Conservation (phyloP, 208 protist species). For the Acanthamoeba rhysodes region DNA sequence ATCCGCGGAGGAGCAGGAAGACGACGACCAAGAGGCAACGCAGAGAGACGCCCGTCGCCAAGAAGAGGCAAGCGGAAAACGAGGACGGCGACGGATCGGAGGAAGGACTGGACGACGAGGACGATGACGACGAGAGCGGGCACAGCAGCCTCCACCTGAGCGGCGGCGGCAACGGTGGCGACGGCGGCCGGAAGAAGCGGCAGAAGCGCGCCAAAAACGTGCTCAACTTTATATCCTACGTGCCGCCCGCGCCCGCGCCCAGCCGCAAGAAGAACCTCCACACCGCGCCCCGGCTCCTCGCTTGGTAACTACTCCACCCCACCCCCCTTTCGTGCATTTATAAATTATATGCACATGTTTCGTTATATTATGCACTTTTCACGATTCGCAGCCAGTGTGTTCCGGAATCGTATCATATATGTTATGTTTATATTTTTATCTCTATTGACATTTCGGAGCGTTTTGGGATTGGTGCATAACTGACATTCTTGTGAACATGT, state of each 20-base stretch:
- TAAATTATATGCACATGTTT: not conserved
- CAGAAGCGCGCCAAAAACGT: not conserved
- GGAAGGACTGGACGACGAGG: not conserved
- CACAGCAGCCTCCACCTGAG: not conserved
- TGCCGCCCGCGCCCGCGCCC: not conserved
- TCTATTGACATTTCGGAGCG: too few relatives aligned
- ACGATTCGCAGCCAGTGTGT: too few relatives aligned
- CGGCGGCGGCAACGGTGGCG: not conserved
- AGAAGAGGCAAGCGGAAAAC: too few relatives aligned
- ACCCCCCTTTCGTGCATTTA: not conserved
- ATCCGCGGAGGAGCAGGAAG: too few relatives aligned
- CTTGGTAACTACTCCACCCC: not conserved
- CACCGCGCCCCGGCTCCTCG: not conserved
- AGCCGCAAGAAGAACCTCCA: constrained; percentile 17
- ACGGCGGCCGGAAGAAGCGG: not conserved
- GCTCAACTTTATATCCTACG: constrained; percentile 45
- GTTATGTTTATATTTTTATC: not conserved
- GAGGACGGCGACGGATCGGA: not conserved
- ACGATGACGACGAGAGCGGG: not conserved
- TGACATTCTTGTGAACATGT: too few relatives aligned
- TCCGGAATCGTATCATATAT: not conserved
- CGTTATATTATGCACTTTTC: not conserved
- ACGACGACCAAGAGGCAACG: too few relatives aligned
- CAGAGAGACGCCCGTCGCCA: too few relatives aligned
- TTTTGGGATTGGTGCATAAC: too few relatives aligned